Evolutionary conservation across 257 asterid genomes (phyloP), one percentile per base, ranked within the genome.

Genomic region (Jasminum sambac): DNA sequence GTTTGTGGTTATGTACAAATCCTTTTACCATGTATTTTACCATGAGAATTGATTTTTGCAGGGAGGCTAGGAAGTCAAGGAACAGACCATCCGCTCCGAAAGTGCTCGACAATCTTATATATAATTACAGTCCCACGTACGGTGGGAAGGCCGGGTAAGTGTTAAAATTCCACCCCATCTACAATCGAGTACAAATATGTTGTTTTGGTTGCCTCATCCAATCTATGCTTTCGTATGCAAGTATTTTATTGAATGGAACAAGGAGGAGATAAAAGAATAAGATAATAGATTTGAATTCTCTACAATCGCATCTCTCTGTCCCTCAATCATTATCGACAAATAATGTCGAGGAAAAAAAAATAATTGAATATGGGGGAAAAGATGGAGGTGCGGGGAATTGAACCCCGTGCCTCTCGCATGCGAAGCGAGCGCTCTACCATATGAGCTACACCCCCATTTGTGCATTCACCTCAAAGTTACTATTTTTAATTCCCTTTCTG

Each of bases 361-460:
- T n/a, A n/a, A n/a, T n/a, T n/a, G n/a, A n/a, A n/a, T n/a, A n/a
- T n/a, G n/a, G n/a, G n/a, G n/a, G n/a, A n/a, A n/a, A n/a, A n/a
- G n/a, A n/a, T 90, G 92, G 97, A 90, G 96, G 77, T 89, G 98
- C 96, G 96, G 95, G 98, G 96, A 85, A 93, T 89, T 95, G 91
- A 89, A 87, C 96, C 94, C 95, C 95, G 97, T 86, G 95, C 96
- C 98, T 89, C 98, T 93, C 96, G 96, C 97, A 93, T 90, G 98
- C 98, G 85, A 93, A 89, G 96, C 96, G 97, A 93, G 98, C 95
- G 94, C 98, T 90, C 98, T 90, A 90, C 97, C 97, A 90, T 90
- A 82, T 90, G 97, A 90, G 97, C 96, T 92, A 90, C 96, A 90
- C 80, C 97, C 98, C 98, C 96, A 0, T 21, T 3, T 10, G 34